Percentiles rank a stretch among this genome's conserved stretches.
Conservation (phyloP, 129 eudicot species). For the Flaveria brownii region DNA sequence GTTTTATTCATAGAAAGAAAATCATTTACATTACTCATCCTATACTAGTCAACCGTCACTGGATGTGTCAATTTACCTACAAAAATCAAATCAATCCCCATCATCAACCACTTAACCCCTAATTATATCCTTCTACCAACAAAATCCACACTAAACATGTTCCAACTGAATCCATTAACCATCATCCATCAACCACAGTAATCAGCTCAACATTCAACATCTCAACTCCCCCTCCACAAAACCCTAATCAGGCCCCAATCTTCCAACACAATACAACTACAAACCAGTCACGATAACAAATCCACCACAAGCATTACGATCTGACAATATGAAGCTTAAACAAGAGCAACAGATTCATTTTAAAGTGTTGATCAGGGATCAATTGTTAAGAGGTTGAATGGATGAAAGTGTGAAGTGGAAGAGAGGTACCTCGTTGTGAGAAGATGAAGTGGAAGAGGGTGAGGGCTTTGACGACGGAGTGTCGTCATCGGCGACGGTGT, state of each 20-base stretch:
- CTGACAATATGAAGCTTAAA: background rate
- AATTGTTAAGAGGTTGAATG: conserved; percentile 6
- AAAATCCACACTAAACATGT: background rate
- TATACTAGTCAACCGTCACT: background rate
- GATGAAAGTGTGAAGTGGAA: background rate
- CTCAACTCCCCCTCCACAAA: background rate
- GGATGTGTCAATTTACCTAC: background rate
- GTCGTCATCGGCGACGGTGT: conserved; percentile 45
- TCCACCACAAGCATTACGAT: background rate
- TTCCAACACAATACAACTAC: background rate
- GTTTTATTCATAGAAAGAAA: background rate
- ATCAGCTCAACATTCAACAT: background rate
- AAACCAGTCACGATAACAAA: background rate
- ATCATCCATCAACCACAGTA: background rate
- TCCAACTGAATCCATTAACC: background rate
- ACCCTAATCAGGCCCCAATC: conserved; percentile 15
- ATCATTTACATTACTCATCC: background rate
- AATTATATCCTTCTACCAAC: background rate
- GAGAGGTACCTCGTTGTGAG: conserved; percentile 66
- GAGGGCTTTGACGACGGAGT: conserved; percentile 58
- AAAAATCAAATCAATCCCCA: background rate
- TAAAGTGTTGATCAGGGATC: conserved; percentile 24
- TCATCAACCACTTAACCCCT: background rate
- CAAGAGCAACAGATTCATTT: conserved; percentile 1
- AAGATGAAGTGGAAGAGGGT: conserved; percentile 57